Percentiles rank a stretch among this genome's conserved stretches.
These are phyloP conservation scores for Chlorella sp. DNA, from an alignment of 139 green algal species.

Conservation along the genomic window DNA sequence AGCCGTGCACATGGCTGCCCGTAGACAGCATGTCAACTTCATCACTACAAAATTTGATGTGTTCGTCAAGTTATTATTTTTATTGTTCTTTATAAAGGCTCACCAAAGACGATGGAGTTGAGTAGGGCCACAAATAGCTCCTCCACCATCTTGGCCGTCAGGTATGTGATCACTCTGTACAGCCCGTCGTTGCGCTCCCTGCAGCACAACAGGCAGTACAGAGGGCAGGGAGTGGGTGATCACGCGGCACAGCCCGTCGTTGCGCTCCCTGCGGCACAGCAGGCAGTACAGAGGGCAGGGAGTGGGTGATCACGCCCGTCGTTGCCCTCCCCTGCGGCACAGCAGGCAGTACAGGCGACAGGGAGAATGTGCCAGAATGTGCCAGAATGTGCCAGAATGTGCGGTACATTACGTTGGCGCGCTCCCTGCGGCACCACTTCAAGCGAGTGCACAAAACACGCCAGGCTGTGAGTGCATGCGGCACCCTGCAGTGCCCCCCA, in stretches of 20 bases:
- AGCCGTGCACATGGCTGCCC: no score
- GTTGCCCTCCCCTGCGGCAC: slow-evolving; percentile 63
- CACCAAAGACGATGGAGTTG: slow-evolving; percentile 35
- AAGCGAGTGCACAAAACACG: no score
- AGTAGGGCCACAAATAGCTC: slow-evolving; percentile 62
- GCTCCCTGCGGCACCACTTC: no score
- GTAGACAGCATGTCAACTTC: no score
- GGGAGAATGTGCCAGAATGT: background rate
- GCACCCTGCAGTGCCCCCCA: no score
- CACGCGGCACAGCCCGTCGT: slow-evolving; percentile 82
- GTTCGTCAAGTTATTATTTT: no score
- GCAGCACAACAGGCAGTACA: background rate
- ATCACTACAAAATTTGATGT: no score
- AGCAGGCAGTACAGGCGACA: background rate
- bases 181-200: slow-evolving; percentile 83
- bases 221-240: background rate
- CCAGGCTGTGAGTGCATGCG: no score
- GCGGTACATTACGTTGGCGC: no score
- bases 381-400: no score
- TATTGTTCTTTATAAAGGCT: background rate
- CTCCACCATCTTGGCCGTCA: slow-evolving; percentile 77
- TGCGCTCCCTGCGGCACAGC: slow-evolving; percentile 60
- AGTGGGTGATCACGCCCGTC: slow-evolving; percentile 63
- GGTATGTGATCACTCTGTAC: slow-evolving; percentile 83
- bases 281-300: background rate